Evolutionary conservation across 352 stramenopile genomes (phyloP).

Genomic region (Hyaloperonospora brassicae): DNA sequence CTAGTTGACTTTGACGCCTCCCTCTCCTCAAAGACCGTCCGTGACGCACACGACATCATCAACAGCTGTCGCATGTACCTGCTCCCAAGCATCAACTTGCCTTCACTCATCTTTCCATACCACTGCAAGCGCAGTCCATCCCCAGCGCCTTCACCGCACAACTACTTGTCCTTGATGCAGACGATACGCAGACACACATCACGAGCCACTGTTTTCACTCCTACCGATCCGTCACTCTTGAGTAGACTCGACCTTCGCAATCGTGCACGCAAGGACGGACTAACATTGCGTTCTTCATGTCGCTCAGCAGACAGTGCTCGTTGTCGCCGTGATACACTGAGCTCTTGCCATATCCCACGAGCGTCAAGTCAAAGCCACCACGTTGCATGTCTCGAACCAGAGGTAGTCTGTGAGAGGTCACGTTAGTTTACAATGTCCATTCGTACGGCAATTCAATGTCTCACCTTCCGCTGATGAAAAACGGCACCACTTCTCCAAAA

Average conservation of each 20-base stretch:
- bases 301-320: conserved; percentile 82
- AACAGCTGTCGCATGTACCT: too few species aligned
- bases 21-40: too few species aligned
- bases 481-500: conserved; percentile 77
- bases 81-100: too few species aligned
- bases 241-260: conserved; percentile 57
- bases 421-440: background rate
- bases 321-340: conserved; percentile 90
- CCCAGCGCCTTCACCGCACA: too few species aligned
- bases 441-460: conserved; percentile 11
- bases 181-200: too few species aligned
- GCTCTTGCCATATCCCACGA: conserved; percentile 74
- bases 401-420: conserved; percentile 31
- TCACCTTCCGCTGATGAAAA: conserved; percentile 87
- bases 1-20: too few species aligned
- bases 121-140: too few species aligned
- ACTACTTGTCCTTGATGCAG: too few species aligned
- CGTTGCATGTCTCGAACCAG: conserved; percentile 78
- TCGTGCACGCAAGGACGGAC: conserved; percentile 80
- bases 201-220: too few species aligned
- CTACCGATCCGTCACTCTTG: background rate
- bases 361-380: conserved; percentile 63
- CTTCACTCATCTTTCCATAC: too few species aligned
- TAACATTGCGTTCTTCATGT: conserved; percentile 82
- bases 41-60: too few species aligned